A percentile compares a stretch with the other conserved stretches of the same genome.
Conservation (phyloP, 2,329 filamentous ascomycete genomes). For the Erysiphe pisi region DNA sequence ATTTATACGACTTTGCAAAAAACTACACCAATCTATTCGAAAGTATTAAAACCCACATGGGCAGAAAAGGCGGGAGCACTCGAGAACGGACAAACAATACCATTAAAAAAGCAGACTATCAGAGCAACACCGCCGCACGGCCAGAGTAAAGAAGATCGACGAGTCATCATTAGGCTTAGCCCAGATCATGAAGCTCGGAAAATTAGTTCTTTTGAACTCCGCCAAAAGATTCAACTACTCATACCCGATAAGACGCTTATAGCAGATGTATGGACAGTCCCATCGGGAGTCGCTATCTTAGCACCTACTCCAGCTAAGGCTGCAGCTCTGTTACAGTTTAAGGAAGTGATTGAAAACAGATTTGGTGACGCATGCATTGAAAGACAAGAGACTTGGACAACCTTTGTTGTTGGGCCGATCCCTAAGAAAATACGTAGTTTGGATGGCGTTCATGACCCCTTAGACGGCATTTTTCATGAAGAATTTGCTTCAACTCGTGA, state of each 20-base stretch:
- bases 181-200: not conserved
- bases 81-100: not conserved
- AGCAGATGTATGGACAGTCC: not conserved
- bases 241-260: not conserved
- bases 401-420: not conserved
- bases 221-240: not conserved
- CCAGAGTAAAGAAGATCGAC: not conserved
- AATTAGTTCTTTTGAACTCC: not conserved
- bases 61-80: not conserved
- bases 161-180: not conserved
- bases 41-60: too few species aligned
- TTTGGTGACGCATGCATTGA: not conserved
- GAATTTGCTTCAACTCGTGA: not conserved
- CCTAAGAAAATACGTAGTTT: not conserved
- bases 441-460: not conserved
- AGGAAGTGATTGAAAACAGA: not conserved
- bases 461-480: not conserved
- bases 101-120: not conserved
- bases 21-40: too few species aligned
- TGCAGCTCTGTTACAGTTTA: not conserved
- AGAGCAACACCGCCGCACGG: not conserved
- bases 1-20: too few species aligned
- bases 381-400: slow-evolving; percentile 9
- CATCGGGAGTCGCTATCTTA: not conserved
- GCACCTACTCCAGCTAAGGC: not conserved